Base-by-base conservation (phyloP, 2,329 filamentous ascomycete genomes). In the Fusarium sp. region DNA sequence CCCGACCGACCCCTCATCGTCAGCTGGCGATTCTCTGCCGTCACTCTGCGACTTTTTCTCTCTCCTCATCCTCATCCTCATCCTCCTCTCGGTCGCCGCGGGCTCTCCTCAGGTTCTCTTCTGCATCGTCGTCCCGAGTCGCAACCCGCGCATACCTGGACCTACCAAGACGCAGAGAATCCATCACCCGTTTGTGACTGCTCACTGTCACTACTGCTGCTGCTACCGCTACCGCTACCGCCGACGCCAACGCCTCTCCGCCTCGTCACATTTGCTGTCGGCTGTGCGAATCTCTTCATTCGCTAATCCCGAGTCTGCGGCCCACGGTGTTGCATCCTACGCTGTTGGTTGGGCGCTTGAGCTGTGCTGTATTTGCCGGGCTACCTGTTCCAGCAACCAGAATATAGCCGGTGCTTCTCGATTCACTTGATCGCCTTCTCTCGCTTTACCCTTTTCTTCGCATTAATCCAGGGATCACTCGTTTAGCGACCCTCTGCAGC, bases 281-380 rank as follows among this genome's bases (percentile, higher is more conserved):
- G 73, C 43, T 75, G 73, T 61, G 68, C 60, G 72, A 73, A 75
- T 67, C 72, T 62, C 72, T 68, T 68, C 68, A 75, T 75, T 75
- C 73, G 73, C 70, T 75, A 63, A 69, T 63, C 55, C 66, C 46
- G 61, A 60, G 51, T 60, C 57, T 54, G 64, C 71, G 73, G 73
- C 72, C 73, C 73, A 75, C 73, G 73, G 70, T 63, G 72, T 68
- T 72, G 73, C 73, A 73, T 73, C 62, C 62, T 67, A 65, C 66
- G 56, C 58, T 75, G 73, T 75, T 68, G 64, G 69, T 54, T 72
- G 69, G 73, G 73, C 71, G 71, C 73, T 73, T 65, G 61, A 65
- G 44, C 67, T 73, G 61, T 64, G 46, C 50, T 65, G 62, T 40
- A 15, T 44, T 51, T 31, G 15, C 54, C n/a, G 52, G 62, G 61